A percentile compares a stretch with the other conserved stretches of the same genome.
phyloP scores from a whole-genome alignment of 345 rosid genomes.

The Theobroma cacao region DNA sequence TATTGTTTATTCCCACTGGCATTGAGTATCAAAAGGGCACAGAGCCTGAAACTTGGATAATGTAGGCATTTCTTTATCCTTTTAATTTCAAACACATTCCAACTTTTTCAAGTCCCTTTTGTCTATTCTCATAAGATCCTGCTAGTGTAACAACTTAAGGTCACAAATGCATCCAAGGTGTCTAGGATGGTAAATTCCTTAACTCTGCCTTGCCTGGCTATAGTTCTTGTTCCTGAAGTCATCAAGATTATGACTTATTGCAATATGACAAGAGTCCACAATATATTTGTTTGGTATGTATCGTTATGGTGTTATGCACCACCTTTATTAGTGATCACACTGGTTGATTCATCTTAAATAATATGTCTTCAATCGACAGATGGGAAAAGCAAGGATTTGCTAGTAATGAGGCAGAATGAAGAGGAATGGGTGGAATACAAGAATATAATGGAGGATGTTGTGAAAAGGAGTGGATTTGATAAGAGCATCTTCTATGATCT shows the following conservation, averaged over 20 bases:
- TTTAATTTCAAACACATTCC: not conserved
- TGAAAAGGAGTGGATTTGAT: slow-evolving; percentile 59
- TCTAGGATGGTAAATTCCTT: not conserved
- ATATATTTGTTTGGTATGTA: not conserved
- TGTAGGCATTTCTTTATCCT: not conserved
- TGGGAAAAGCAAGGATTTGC: slow-evolving; percentile 86
- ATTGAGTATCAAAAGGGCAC: not conserved
- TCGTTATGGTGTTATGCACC: slow-evolving; percentile 1
- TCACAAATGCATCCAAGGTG: not conserved
- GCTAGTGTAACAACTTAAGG: not conserved
- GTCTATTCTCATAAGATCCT: not conserved
- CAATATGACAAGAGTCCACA: not conserved
- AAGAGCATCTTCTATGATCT: slow-evolving; percentile 80
- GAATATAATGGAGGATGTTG: slow-evolving; percentile 68
- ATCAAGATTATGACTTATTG: not conserved
- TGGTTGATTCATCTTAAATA: not conserved
- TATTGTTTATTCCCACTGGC: not conserved
- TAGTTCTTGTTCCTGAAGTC: not conserved
- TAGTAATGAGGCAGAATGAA: slow-evolving; percentile 82
- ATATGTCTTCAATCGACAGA: slow-evolving; percentile 38
- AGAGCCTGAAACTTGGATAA: not conserved
- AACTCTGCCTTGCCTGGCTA: not conserved
- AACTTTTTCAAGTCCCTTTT: not conserved
- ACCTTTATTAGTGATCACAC: not conserved
- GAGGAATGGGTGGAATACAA: slow-evolving; percentile 80